Base-by-base conservation (phyloP, 108 stramenopile species). In the Parietichytrium sp. region DNA sequence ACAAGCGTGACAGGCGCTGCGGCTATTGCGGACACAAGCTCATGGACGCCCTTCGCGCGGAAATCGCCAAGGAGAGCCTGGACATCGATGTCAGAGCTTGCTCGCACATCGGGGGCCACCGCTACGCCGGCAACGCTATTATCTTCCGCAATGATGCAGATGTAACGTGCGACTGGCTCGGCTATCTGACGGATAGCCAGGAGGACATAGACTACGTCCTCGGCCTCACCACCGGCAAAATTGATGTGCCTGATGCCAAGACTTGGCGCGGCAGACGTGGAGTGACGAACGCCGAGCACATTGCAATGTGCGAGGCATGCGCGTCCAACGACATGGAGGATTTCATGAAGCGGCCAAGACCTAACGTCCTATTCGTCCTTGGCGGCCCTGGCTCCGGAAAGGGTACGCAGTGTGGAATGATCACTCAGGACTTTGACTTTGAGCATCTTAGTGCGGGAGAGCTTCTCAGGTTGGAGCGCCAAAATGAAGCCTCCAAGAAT, bases 351-450 rank as follows among this genome's bases (percentile, higher is more conserved):
- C 18, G 15, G 54, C 27, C 18, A 4, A 79, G 26, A 2, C 78
- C 78, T 16, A 82, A 49, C 25, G 94, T 97, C 3, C 88, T 98
- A 25, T 97, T 99, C 83, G 96, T 97, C 15, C 86, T 99, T 12
- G 96, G 97, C 26, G 98, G 96, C 3, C 98, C 98, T 15, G 97
- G 98, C 45, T 92, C 96, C 6, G 98, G 98, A 18, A 99, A 99
- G 87, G 98, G 98, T n/a, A 99, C 98, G 12, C 96, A 97, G 80
- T 98, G 96, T 54, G 86, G 88, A 79, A 84, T 90, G 29, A 54
- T 97, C 26, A 85, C 88, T 55, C 54, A 93, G 29, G 88, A 91
- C 4, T 54, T 84, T 83, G 93, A 92, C 77, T 94, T 94, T 88
- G 83, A 61, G 3, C 96, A 97, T 82, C 87, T 98, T n/a, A 92